phyloP scores from a whole-genome alignment of 352 stramenopile genomes.

The Phytopythium ostracodes region DNA sequence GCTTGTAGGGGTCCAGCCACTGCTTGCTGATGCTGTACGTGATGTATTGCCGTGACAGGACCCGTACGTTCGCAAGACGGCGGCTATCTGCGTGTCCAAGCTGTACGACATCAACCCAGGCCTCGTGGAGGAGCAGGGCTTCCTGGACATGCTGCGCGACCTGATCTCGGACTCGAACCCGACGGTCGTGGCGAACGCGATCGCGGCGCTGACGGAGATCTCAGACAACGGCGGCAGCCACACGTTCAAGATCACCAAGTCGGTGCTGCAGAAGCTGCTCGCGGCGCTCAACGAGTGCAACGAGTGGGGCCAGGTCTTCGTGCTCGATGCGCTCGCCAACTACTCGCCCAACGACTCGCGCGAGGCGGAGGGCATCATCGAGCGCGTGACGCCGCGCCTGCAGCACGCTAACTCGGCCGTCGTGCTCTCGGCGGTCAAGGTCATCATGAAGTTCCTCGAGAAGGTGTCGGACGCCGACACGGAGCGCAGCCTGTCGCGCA shows the following conservation, averaged over 20 bases:
- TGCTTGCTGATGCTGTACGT: no score
- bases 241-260: slow-evolving; percentile 93
- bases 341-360: slow-evolving; percentile 94
- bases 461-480: slow-evolving; percentile 94
- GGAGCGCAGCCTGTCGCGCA: slow-evolving; percentile 87
- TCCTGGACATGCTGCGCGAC: slow-evolving; percentile 96
- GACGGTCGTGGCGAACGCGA: slow-evolving; percentile 98
- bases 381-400: slow-evolving; percentile 96
- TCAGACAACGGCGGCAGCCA: slow-evolving; percentile 93
- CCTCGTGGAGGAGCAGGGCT: slow-evolving; percentile 95
- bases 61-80: slow-evolving; percentile 99
- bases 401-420: slow-evolving; percentile 99
- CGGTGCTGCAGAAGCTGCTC: slow-evolving; percentile 97
- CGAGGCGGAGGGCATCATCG: slow-evolving; percentile 98
- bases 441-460: slow-evolving; percentile 95
- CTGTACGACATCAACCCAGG: slow-evolving; percentile 99
- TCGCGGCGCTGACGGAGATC: slow-evolving; percentile 97
- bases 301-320: slow-evolving; percentile 99
- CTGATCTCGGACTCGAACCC: slow-evolving; percentile 98
- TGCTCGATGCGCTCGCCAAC: slow-evolving; percentile 94
- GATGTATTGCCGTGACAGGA: slow-evolving; percentile 60
- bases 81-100: slow-evolving; percentile 99
- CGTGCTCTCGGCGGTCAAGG: slow-evolving; percentile 98
- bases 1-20: no score
- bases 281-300: slow-evolving; percentile 99